A percentile compares a stretch with the other conserved stretches of the same genome.
phyloP scores from a whole-genome alignment of 225 moss, liverwort and hornwort genomes.

The Marchantia polymorpha region DNA sequence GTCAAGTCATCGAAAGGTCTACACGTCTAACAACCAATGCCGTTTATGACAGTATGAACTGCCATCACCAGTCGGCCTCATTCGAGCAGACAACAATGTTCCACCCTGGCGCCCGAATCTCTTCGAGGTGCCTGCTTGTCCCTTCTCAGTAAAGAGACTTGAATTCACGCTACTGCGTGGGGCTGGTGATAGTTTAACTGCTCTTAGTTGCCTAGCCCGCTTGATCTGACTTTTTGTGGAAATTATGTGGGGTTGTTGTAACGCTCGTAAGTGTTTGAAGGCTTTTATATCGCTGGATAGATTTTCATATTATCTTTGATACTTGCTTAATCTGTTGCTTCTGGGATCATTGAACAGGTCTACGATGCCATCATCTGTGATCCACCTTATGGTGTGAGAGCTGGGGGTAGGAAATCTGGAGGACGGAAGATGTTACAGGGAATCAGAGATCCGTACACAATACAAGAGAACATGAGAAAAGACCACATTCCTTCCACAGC shows the following conservation, averaged over 20 bases:
- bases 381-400: slow-evolving; percentile 95
- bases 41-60: slow-evolving; percentile 65
- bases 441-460: slow-evolving; percentile 75
- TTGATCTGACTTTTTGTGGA: neutral
- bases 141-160: too few relatives aligned
- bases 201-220: neutral
- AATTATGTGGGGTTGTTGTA: neutral
- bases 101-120: slow-evolving; percentile 89
- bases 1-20: neutral
- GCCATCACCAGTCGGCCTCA: slow-evolving; percentile 68
- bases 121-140: slow-evolving; percentile 49
- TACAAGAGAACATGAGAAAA: slow-evolving; percentile 68
- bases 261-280: too few relatives aligned
- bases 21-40: neutral
- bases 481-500: slow-evolving; percentile 95
- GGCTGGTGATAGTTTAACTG: too few relatives aligned
- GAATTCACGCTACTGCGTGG: neutral
- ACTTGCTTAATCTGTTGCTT: too few relatives aligned
- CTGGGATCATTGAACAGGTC: slow-evolving; percentile 41
- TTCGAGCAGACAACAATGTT: slow-evolving; percentile 93
- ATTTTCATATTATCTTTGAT: too few relatives aligned
- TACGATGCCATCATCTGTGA: slow-evolving; percentile 96
- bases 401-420: slow-evolving; percentile 95
- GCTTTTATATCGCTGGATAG: too few relatives aligned
- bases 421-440: slow-evolving; percentile 92